phyloP scores from a whole-genome alignment of 1,284 basidiomycete genomes.

The Malassezia psittaci region DNA sequence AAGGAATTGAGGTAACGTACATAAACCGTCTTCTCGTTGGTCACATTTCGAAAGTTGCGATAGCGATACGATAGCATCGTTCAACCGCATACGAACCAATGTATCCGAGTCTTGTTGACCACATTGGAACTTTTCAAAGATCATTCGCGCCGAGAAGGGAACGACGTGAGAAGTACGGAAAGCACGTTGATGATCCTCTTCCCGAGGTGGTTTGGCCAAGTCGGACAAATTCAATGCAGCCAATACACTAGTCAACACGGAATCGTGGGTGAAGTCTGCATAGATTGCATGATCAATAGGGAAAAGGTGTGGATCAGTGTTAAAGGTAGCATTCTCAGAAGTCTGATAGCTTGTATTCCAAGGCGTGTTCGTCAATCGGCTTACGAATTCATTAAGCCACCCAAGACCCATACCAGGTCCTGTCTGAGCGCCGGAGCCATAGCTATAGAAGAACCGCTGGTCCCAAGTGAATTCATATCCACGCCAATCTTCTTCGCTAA shows the following conservation, averaged over 20 bases:
- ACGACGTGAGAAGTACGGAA: constrained; percentile 28
- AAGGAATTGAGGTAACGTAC: constrained; percentile 23
- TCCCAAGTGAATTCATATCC: constrained; percentile 66
- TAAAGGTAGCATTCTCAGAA: constrained; percentile 39
- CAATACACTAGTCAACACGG: constrained; percentile 33
- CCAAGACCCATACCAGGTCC: constrained; percentile 70
- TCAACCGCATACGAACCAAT: constrained; percentile 13
- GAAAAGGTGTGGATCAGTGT: constrained; percentile 27
- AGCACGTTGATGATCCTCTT: constrained; percentile 15
- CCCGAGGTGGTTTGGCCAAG: constrained; percentile 18
- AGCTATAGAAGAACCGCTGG: constrained; percentile 54
- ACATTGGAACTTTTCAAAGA: constrained; percentile 35
- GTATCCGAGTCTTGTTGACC: background rate
- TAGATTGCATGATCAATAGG: constrained; percentile 38
- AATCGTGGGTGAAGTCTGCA: constrained; percentile 46
- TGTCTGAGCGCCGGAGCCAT: constrained; percentile 68
- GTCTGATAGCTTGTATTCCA: constrained; percentile 30
- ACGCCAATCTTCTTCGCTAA: constrained; percentile 78
- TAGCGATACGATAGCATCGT: constrained; percentile 22
- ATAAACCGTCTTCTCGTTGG: constrained; percentile 30
- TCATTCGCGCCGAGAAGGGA: constrained; percentile 37
- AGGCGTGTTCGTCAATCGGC: constrained; percentile 22
- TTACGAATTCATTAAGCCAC: constrained; percentile 54
- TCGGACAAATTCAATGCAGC: constrained; percentile 27
- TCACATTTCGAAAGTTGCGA: constrained; percentile 26